Percentiles rank a stretch among this genome's conserved stretches.
Conservation (phyloP, 1,284 basidiomycete genomes). For the Sphagnurus paluster region DNA sequence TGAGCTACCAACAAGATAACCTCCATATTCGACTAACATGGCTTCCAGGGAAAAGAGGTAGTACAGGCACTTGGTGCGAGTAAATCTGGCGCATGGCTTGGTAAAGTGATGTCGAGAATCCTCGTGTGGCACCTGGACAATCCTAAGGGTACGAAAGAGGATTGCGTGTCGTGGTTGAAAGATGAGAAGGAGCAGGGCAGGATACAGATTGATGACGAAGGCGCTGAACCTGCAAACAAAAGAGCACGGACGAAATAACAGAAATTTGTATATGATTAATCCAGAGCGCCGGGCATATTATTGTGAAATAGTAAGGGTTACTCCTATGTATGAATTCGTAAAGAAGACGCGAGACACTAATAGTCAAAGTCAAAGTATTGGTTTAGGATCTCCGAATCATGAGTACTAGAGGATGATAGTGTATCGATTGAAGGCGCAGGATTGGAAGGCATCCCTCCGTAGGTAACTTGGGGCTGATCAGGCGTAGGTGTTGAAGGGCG, state of each 20-base stretch:
- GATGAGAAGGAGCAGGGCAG: conserved; percentile 49
- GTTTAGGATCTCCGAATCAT: conserved; percentile 12
- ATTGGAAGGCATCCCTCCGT: not conserved
- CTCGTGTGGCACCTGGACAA: conserved; percentile 84
- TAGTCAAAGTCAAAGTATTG: conserved; percentile 19
- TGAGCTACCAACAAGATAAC: conserved; percentile 50
- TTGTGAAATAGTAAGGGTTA: too few species aligned
- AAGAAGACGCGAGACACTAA: not conserved
- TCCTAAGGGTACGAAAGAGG: conserved; percentile 62
- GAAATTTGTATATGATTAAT: conserved; percentile 5
- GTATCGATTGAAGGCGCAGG: not conserved
- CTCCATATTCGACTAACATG: too few species aligned
- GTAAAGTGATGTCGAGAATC: conserved; percentile 61
- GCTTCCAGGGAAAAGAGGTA: conserved; percentile 74
- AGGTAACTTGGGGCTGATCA: not conserved
- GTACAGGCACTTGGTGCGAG: conserved; percentile 51
- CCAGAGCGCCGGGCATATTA: not conserved
- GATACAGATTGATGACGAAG: conserved; percentile 32
- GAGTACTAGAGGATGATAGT: not conserved
- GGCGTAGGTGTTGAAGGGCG: not conserved
- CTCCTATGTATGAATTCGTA: too few species aligned
- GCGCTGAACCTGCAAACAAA: conserved; percentile 40
- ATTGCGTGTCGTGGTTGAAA: conserved; percentile 71
- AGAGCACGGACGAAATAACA: conserved; percentile 41
- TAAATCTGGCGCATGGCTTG: conserved; percentile 71